Evolutionary conservation across 2,329 filamentous ascomycete genomes (phyloP).

Genomic region (Colletotrichum sp.): DNA sequence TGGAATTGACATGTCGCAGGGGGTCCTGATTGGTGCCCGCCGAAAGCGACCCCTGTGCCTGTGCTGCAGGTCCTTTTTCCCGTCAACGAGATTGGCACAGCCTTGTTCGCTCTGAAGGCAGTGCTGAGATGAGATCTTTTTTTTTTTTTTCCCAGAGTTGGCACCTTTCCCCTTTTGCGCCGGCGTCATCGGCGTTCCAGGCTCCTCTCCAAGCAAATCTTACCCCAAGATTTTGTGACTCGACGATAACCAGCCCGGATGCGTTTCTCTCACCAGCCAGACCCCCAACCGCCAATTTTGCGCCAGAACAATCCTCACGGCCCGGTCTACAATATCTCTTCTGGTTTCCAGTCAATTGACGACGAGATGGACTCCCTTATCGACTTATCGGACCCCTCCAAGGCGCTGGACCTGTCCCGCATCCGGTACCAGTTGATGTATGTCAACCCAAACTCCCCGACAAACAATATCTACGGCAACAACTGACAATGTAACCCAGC

Average conservation of each 20-base stretch:
- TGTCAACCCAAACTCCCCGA: conserved; percentile 33
- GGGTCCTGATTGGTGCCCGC: conserved; percentile 17
- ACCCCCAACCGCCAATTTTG: neutral
- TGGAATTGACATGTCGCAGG: neutral
- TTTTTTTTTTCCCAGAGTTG: neutral
- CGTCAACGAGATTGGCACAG: conserved; percentile 1
- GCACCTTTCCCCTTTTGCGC: conserved; percentile 9
- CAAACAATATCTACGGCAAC: conserved; percentile 6
- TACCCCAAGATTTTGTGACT: conserved; percentile 1
- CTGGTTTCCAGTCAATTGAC: conserved; percentile 16
- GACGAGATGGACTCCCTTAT: conserved; percentile 83
- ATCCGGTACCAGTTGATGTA: conserved; percentile 95
- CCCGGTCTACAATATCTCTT: neutral
- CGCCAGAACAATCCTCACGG: neutral
- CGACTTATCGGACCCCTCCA: conserved; percentile 82
- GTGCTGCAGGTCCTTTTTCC: conserved; percentile 7
- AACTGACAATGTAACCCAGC: conserved; percentile 51
- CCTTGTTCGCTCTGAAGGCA: neutral
- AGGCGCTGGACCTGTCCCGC: conserved; percentile 86
- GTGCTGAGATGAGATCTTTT: neutral
- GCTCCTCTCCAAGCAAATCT: neutral
- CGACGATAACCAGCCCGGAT: neutral
- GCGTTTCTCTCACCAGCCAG: conserved; percentile 6
- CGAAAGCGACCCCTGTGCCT: neutral
- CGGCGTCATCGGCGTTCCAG: conserved; percentile 18